Evolutionary conservation across 768 basidiomycete species (phyloP), one percentile per base, ranked within the genome.

Genomic region (Tremella mesenterica): DNA sequence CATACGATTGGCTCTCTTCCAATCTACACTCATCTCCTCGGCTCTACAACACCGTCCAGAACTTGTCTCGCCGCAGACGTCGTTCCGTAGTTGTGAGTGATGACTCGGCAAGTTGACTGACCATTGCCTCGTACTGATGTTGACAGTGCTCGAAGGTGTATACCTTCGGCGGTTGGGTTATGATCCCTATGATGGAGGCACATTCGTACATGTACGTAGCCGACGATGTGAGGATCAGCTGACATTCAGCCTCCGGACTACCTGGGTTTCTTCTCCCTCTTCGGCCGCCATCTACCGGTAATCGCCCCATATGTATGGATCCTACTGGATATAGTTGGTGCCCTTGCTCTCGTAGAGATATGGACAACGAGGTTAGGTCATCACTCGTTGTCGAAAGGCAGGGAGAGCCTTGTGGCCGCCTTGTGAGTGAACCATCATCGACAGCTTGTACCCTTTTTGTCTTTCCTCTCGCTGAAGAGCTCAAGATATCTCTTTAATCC

Each of bases 401-500:
- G 76, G 71, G 84, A 85, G 58, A 71, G 75, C 13, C 70, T 87
- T 46, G 76, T 92, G 27, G 83, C 81, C 16, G 77, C 81, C 6
- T 72, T 80, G 88, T 90, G 64, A 58, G 85, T 77, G 20, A n/a
- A n/a, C n/a, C n/a, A n/a, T n/a, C n/a, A n/a, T n/a, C n/a, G n/a
- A n/a, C n/a, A n/a, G n/a, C n/a, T n/a, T n/a, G n/a, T n/a, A n/a
- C n/a, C n/a, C n/a, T n/a, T n/a, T n/a, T n/a, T n/a, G n/a, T n/a
- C 20, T n/a, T 34, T 21, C 23, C 13, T 10, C 20, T 13, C 16
- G 53, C 46, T 68, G 38, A 61, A 23, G 29, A 31, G 21, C 34
- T 39, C 14, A 61, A 95, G 90, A 43, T 92, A 85, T 73, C 80
- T 95, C 18, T 72, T 93, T 46, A 95, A 97, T 61, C 95, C 95